Conservation (phyloP, 2,329 filamentous ascomycete genomes). For the Verticillium dahliae region DNA sequence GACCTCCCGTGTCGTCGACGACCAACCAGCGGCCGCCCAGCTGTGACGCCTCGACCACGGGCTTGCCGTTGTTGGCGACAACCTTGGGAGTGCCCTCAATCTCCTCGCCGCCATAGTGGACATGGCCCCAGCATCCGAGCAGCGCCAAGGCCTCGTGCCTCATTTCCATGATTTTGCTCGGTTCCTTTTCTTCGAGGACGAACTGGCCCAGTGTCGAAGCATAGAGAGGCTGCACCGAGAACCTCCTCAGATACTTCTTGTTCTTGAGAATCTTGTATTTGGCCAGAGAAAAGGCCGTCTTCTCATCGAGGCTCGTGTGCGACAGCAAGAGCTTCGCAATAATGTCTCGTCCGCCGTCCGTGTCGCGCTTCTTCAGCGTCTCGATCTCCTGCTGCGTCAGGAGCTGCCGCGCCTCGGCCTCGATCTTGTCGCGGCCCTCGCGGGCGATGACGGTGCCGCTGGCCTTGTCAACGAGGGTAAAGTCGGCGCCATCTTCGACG, state of each 20-base stretch:
- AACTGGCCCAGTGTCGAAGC: slow-evolving; percentile 69
- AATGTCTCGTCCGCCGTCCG: slow-evolving; percentile 76
- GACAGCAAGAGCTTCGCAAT: slow-evolving; percentile 90
- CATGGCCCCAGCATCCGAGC: slow-evolving; percentile 82
- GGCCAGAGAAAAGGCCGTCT: slow-evolving; percentile 86
- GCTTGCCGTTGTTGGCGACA: slow-evolving; percentile 40
- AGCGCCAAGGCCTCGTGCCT: slow-evolving; percentile 44
- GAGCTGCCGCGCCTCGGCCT: slow-evolving; percentile 63
- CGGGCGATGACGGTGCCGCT: slow-evolving; percentile 40
- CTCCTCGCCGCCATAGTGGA: slow-evolving; percentile 59
- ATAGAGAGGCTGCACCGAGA: slow-evolving; percentile 79
- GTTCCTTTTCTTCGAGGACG: slow-evolving; percentile 49
- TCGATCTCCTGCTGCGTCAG: slow-evolving; percentile 72
- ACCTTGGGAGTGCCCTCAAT: slow-evolving; percentile 15
- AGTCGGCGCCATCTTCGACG: slow-evolving; percentile 30
- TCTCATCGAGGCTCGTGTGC: slow-evolving; percentile 85
- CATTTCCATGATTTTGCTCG: slow-evolving; percentile 28
- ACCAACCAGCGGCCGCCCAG: slow-evolving; percentile 61
- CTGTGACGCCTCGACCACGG: slow-evolving; percentile 62
- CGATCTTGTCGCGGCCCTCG: slow-evolving; percentile 53
- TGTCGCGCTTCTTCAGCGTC: slow-evolving; percentile 66
- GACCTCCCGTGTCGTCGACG: slow-evolving; percentile 79
- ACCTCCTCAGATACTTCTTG: slow-evolving; percentile 85
- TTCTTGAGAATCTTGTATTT: slow-evolving; percentile 96
- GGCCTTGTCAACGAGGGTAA: slow-evolving; percentile 34